Conservation (phyloP, 1,139 yeast genomes). For the Nakaseomyces glabratus region DNA sequence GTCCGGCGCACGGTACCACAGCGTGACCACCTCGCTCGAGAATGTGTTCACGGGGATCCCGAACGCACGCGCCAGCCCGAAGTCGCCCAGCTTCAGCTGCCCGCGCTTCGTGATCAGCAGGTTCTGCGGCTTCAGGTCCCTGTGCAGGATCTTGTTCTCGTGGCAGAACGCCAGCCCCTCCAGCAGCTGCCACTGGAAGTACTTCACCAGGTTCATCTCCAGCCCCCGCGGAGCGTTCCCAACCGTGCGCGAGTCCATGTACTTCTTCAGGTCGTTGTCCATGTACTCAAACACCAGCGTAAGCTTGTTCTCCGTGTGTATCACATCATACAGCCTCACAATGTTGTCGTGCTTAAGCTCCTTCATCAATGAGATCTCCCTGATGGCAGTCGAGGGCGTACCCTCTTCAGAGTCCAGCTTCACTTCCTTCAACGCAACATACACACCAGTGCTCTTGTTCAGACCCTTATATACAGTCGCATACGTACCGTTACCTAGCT, state of each 20-base stretch:
- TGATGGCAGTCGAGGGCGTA: slow-evolving; percentile 94
- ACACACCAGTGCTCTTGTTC: slow-evolving; percentile 81
- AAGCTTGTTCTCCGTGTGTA: slow-evolving; percentile 91
- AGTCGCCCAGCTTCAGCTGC: slow-evolving; percentile 90
- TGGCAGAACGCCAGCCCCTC: slow-evolving; percentile 93
- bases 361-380: slow-evolving; percentile 94
- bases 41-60: slow-evolving; percentile 97
- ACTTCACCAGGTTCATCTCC: slow-evolving; percentile 70
- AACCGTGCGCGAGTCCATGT: slow-evolving; percentile 60
- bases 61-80: slow-evolving; percentile 94
- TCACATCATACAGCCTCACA: slow-evolving; percentile 87
- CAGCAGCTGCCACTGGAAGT: slow-evolving; percentile 85
- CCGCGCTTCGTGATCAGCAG: slow-evolving; percentile 81
- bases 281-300: slow-evolving; percentile 88
- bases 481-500: slow-evolving; percentile 95
- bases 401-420: slow-evolving; percentile 95
- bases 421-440: slow-evolving; percentile 92
- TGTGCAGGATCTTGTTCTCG: slow-evolving; percentile 86
- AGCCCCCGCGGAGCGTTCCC: slow-evolving; percentile 29
- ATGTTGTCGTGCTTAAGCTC: slow-evolving; percentile 92
- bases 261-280: slow-evolving; percentile 89
- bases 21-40: slow-evolving; percentile 92
- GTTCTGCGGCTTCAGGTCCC: slow-evolving; percentile 95
- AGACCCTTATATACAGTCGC: slow-evolving; percentile 97
- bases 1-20: slow-evolving; percentile 99